Evolutionary conservation across 1,284 basidiomycete species (phyloP).

Genomic region (Puccinia coronata): DNA sequence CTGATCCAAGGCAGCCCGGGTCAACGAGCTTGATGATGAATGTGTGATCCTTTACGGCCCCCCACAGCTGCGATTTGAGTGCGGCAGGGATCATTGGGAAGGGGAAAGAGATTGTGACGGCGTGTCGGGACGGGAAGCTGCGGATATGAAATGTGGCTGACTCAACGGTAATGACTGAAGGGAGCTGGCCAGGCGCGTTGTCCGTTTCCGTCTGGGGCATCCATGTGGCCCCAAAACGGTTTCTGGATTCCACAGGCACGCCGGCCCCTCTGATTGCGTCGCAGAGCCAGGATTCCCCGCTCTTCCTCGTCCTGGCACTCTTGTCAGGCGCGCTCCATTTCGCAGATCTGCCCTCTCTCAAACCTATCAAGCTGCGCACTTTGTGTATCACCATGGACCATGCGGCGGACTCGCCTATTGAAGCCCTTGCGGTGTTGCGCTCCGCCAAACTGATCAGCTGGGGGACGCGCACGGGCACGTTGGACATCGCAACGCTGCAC

Average conservation of each 20-base stretch:
- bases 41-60: neutral
- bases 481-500: neutral
- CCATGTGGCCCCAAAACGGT: neutral
- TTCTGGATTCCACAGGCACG: neutral
- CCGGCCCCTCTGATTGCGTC: neutral
- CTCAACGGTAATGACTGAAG: neutral
- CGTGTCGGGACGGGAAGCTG: slow-evolving; percentile 18
- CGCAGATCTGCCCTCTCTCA: slow-evolving; percentile 6
- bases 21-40: slow-evolving; percentile 2
- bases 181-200: neutral
- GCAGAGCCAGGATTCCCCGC: neutral
- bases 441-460: neutral
- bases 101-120: slow-evolving; percentile 31
- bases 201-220: neutral
- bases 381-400: neutral
- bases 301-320: slow-evolving; percentile 7
- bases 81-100: slow-evolving; percentile 12
- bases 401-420: neutral
- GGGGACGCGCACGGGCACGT: neutral
- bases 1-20: neutral
- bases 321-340: slow-evolving; percentile 11
- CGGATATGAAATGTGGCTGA: slow-evolving; percentile 21
- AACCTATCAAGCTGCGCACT: neutral
- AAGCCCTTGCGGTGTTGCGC: neutral
- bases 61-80: neutral